Evolutionary conservation across 805 yeast species (phyloP).

Genomic region (Trichomonascus vanleenenianus): DNA sequence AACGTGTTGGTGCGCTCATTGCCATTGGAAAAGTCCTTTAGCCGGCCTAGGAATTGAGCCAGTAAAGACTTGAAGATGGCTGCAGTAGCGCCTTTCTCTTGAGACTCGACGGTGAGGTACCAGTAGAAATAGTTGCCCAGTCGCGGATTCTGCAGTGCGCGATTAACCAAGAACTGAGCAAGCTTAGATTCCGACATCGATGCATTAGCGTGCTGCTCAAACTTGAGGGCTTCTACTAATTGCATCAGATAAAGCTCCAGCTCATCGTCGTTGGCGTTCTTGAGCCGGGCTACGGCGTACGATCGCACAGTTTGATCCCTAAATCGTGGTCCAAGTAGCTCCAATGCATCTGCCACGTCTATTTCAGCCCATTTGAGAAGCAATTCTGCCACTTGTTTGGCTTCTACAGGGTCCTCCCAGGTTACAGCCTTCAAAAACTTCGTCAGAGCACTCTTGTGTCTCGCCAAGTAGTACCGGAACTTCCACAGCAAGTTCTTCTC

Average conservation of each 20-base stretch:
- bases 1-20: conserved; percentile 30
- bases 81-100: conserved; percentile 41
- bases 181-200: conserved; percentile 16
- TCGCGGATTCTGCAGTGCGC: conserved; percentile 55
- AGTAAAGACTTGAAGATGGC: conserved; percentile 39
- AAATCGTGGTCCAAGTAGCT: conserved; percentile 72
- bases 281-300: conserved; percentile 80
- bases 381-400: conserved; percentile 67
- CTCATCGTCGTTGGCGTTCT: conserved; percentile 72
- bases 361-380: conserved; percentile 66
- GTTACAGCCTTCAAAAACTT: conserved; percentile 82
- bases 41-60: conserved; percentile 36
- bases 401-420: conserved; percentile 80
- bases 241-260: conserved; percentile 77
- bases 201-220: conserved; percentile 39
- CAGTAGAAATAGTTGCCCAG: conserved; percentile 84
- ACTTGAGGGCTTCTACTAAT: conserved; percentile 83
- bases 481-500: conserved; percentile 89
- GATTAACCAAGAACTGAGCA: conserved; percentile 59
- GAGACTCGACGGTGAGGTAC: conserved; percentile 84
- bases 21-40: conserved; percentile 27
- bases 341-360: conserved; percentile 79
- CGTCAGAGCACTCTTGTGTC: conserved; percentile 59
- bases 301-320: conserved; percentile 66
- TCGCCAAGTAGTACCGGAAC: conserved; percentile 72